phyloP scores from a whole-genome alignment of 441 rosid genomes.

The Syzygium syzygioides region DNA sequence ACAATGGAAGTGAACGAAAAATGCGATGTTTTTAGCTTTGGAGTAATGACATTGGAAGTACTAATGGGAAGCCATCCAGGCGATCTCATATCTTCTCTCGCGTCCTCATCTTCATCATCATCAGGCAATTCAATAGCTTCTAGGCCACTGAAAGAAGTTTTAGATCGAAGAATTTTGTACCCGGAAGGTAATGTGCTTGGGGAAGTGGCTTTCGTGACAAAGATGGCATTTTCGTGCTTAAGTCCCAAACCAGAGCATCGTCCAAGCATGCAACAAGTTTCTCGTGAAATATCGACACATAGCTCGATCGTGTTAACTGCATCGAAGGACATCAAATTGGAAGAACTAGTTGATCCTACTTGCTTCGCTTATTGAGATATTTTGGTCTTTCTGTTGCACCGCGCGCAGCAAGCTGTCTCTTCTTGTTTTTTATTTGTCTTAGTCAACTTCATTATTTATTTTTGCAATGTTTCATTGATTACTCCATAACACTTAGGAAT shows the following conservation, averaged over 20 bases:
- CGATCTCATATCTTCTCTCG: constrained; percentile 6
- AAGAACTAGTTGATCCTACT: not conserved
- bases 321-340: not conserved
- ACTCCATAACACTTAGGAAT: no score
- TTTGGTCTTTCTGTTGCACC: no score
- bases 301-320: not conserved
- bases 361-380: not conserved
- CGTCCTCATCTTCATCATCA: not conserved
- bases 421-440: not conserved
- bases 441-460: not conserved
- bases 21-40: constrained; percentile 35
- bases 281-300: not conserved
- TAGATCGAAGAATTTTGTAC: constrained; percentile 19
- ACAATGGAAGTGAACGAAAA: constrained; percentile 30
- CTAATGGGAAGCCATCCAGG: constrained; percentile 28
- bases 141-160: not conserved
- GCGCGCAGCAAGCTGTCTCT: not conserved
- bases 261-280: constrained; percentile 22
- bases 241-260: constrained; percentile 15
- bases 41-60: constrained; percentile 29
- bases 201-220: not conserved
- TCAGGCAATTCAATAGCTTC: not conserved
- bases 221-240: constrained; percentile 16
- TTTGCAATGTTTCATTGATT: no score
- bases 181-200: constrained; percentile 1